Percentiles rank a stretch among this genome's conserved stretches.
Conservation (phyloP, 306 rosid species). For the Ammopiptanthus mongolicus region DNA sequence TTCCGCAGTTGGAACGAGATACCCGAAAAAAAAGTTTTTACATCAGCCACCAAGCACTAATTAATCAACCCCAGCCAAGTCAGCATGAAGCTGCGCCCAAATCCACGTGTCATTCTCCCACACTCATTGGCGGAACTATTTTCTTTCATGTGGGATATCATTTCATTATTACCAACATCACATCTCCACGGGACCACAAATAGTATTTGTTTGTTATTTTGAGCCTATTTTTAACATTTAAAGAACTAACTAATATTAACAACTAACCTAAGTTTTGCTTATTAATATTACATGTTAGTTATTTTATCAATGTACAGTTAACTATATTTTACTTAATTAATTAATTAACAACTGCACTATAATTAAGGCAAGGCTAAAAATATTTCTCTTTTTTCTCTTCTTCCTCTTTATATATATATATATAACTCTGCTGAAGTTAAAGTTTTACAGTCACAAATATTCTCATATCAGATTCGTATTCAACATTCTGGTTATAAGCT, state of each 20-base stretch:
- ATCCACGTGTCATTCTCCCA: constrained; percentile 34
- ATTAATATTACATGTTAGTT: neutral
- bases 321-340: neutral
- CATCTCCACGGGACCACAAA: constrained; percentile 3
- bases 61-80: constrained; percentile 17
- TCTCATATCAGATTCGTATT: no score
- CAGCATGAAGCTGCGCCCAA: constrained; percentile 7
- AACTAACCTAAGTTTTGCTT: constrained; percentile 35
- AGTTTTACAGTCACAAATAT: no score
- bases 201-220: constrained; percentile 20
- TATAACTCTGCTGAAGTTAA: no score
- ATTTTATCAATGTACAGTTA: no score
- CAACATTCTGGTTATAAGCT: no score
- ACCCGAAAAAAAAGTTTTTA: no score
- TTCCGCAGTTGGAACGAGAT: no score
- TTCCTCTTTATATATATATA: neutral
- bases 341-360: neutral
- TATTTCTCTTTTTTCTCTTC: neutral
- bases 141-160: constrained; percentile 21
- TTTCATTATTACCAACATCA: constrained; percentile 9
- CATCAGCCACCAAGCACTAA: neutral
- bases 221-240: neutral
- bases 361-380: neutral
- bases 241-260: constrained; percentile 13
- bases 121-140: neutral